Evolutionary conservation across 768 basidiomycete genomes (phyloP).

Genomic region (Leccinum boreale): DNA sequence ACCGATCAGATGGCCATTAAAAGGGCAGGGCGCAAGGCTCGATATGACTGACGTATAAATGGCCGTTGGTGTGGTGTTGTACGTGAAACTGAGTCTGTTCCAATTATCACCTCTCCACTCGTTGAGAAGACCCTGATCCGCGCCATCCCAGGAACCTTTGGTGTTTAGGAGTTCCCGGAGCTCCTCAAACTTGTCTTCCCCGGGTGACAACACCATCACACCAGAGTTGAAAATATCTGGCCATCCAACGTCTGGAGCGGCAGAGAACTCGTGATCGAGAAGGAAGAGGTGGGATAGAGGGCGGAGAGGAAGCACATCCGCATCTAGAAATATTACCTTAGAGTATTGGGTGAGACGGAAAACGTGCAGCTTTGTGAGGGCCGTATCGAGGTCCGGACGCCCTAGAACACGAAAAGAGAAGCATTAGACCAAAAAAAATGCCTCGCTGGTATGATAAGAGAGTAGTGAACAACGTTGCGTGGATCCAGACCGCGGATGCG

Average conservation of each 20-base stretch:
- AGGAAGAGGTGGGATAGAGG: slow-evolving; percentile 92
- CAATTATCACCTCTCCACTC: slow-evolving; percentile 88
- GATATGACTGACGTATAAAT: slow-evolving; percentile 80
- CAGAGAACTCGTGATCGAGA: slow-evolving; percentile 80
- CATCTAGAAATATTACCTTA: slow-evolving; percentile 89
- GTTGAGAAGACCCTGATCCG: slow-evolving; percentile 97
- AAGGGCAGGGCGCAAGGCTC: slow-evolving; percentile 18
- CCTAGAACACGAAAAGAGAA: slow-evolving; percentile 46
- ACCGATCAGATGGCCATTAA: slow-evolving; percentile 26
- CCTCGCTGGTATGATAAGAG: slow-evolving; percentile 7
- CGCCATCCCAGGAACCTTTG: slow-evolving; percentile 94
- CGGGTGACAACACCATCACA: slow-evolving; percentile 82
- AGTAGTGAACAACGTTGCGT: slow-evolving; percentile 19
- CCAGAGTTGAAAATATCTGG: slow-evolving; percentile 99
- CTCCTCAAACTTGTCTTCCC: slow-evolving; percentile 76
- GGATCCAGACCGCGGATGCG: slow-evolving; percentile 6
- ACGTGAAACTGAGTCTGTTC: slow-evolving; percentile 94
- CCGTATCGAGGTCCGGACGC: slow-evolving; percentile 88
- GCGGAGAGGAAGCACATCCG: slow-evolving; percentile 83
- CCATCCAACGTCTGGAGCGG: slow-evolving; percentile 97
- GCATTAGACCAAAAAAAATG: slow-evolving; percentile 9
- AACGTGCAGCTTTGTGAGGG: slow-evolving; percentile 94
- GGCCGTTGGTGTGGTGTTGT: slow-evolving; percentile 97
- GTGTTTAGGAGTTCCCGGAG: slow-evolving; percentile 66
- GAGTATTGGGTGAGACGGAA: slow-evolving; percentile 87